phyloP scores from a whole-genome alignment of 1,284 basidiomycete species.

The Thelephora terrestris region DNA sequence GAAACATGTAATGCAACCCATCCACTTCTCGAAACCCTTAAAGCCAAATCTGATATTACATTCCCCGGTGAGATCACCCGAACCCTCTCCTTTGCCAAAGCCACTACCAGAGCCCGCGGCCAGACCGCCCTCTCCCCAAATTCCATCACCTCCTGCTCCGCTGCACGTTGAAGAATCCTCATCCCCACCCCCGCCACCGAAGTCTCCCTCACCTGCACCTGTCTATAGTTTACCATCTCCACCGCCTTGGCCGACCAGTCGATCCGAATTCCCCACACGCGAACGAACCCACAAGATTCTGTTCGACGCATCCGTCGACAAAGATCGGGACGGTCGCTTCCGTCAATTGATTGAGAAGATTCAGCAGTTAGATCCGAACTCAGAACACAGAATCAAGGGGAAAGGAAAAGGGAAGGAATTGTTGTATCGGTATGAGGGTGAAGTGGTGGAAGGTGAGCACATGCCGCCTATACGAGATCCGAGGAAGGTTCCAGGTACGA shows the following conservation, averaged over 20 bases:
- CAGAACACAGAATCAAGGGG: constrained; percentile 40
- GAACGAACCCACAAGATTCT: constrained; percentile 46
- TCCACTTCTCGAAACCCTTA: constrained; percentile 1
- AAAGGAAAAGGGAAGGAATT: constrained; percentile 56
- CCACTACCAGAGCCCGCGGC: constrained; percentile 7
- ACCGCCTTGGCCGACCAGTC: constrained; percentile 36
- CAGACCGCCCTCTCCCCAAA: constrained; percentile 8
- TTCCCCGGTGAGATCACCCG: constrained; percentile 10
- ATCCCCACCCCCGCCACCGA: constrained; percentile 17
- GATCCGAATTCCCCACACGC: constrained; percentile 31
- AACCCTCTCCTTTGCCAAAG: constrained; percentile 4
- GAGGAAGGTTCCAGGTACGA: constrained; percentile 33
- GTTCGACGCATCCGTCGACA: constrained; percentile 49
- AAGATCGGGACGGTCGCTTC: constrained; percentile 33
- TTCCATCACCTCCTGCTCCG: constrained; percentile 13
- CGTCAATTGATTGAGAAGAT: constrained; percentile 45
- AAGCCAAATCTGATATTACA: constrained; percentile 5
- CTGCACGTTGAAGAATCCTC: constrained; percentile 17
- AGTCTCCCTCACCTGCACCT: constrained; percentile 18
- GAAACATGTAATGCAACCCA: neutral
- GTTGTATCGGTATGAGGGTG: constrained; percentile 46
- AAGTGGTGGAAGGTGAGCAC: constrained; percentile 38
- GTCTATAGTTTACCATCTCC: constrained; percentile 28
- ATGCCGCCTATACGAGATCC: constrained; percentile 44
- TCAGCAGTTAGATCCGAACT: constrained; percentile 27